These are phyloP conservation scores for Fusarium sublunatum DNA, from an alignment of 2,329 filamentous ascomycete species.

Conservation along the genomic window DNA sequence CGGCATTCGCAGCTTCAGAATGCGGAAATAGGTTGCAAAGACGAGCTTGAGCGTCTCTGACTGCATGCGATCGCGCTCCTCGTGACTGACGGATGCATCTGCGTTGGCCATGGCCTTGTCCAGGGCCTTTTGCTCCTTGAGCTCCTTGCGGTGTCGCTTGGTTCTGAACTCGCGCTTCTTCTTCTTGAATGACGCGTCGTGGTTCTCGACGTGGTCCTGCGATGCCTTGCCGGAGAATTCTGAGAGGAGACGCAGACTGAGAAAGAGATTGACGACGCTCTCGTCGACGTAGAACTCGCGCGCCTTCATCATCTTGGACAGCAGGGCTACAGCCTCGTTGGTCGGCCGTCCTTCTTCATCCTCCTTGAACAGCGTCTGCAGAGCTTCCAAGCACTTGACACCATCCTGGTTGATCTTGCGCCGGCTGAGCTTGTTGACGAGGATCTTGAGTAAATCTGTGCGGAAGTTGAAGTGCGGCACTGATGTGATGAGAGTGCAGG, in stretches of 20 bases:
- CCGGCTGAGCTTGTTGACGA: conserved; percentile 84
- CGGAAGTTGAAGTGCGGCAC: conserved; percentile 99
- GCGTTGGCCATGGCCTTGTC: conserved; percentile 95
- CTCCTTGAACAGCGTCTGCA: conserved; percentile 84
- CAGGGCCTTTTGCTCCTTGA: conserved; percentile 86
- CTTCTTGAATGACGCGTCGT: conserved; percentile 68
- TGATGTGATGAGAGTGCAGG: conserved; percentile 80
- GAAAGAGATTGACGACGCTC: conserved; percentile 87
- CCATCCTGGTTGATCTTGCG: conserved; percentile 79
- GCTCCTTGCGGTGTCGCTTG: conserved; percentile 84
- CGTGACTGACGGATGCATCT: conserved; percentile 89
- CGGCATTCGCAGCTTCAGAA: conserved; percentile 83
- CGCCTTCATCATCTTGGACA: conserved; percentile 96
- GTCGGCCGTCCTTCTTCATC: conserved; percentile 92
- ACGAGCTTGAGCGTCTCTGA: conserved; percentile 96
- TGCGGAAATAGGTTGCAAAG: conserved; percentile 94
- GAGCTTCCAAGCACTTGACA: conserved; percentile 77
- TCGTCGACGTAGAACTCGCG: conserved; percentile 86
- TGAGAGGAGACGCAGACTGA: conserved; percentile 86
- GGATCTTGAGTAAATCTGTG: conserved; percentile 84
- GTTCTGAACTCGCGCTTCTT: conserved; percentile 84
- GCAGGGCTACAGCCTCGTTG: conserved; percentile 83
- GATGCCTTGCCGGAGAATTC: conserved; percentile 90
- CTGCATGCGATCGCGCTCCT: conserved; percentile 93
- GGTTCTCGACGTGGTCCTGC: conserved; percentile 75